Evolutionary conservation across 1,284 basidiomycete genomes (phyloP).

Genomic region (Heterobasidion occidentale): DNA sequence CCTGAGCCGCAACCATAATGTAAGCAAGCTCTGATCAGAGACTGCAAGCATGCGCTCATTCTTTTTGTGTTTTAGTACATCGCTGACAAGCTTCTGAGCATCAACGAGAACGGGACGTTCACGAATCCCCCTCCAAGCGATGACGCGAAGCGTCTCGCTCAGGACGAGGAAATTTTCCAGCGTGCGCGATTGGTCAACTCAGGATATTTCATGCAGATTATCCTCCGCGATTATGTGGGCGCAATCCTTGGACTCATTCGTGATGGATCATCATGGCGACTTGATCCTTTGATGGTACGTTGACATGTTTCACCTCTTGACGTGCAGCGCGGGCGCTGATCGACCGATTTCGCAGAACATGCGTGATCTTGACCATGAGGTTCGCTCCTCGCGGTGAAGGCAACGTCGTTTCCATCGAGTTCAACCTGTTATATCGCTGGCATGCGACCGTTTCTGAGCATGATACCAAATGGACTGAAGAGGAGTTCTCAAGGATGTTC

Average conservation of each 20-base stretch:
- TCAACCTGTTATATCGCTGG: constrained; percentile 72
- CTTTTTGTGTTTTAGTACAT: constrained; percentile 42
- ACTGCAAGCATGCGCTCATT: not conserved
- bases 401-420: constrained; percentile 68
- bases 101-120: constrained; percentile 57
- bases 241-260: constrained; percentile 58
- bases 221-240: constrained; percentile 67
- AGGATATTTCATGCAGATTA: constrained; percentile 65
- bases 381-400: constrained; percentile 61
- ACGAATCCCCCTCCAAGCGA: constrained; percentile 22
- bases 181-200: constrained; percentile 71
- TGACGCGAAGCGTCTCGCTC: constrained; percentile 25
- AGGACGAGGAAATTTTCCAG: constrained; percentile 74
- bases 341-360: constrained; percentile 27
- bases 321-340: not conserved
- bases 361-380: constrained; percentile 34
- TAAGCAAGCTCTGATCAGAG: constrained; percentile 22
- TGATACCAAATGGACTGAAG: constrained; percentile 56
- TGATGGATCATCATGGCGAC: constrained; percentile 52
- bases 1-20: constrained; percentile 71
- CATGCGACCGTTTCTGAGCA: constrained; percentile 56
- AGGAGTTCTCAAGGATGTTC: constrained; percentile 39
- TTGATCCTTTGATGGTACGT: constrained; percentile 53
- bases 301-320: not conserved
- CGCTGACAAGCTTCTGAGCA: constrained; percentile 57